Evolutionary conservation across 2,329 filamentous ascomycete species (phyloP).

Genomic region (Fusarium sarcochroum): DNA sequence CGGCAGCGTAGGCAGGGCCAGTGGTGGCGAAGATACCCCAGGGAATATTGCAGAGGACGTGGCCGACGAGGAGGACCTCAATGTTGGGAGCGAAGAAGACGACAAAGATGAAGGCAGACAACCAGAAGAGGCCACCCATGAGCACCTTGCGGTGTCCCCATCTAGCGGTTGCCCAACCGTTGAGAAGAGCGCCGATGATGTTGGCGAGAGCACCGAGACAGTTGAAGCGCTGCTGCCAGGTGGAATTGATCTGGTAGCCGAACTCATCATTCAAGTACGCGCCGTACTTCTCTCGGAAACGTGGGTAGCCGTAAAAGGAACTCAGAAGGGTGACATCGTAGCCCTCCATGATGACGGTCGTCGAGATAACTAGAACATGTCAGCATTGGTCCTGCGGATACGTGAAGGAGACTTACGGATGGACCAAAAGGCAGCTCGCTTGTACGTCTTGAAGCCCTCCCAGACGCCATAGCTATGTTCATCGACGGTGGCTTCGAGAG

Average conservation of each 20-base stretch:
- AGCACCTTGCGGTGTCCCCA: slow-evolving; percentile 62
- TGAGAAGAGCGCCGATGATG: slow-evolving; percentile 58
- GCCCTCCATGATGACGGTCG: slow-evolving; percentile 66
- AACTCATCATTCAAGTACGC: slow-evolving; percentile 51
- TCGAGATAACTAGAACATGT: slow-evolving; percentile 55
- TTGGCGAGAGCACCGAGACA: slow-evolving; percentile 53
- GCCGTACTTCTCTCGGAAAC: slow-evolving; percentile 59
- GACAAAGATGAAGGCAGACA: slow-evolving; percentile 63
- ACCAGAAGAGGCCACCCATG: slow-evolving; percentile 57
- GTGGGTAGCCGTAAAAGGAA: slow-evolving; percentile 62
- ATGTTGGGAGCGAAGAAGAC: slow-evolving; percentile 63
- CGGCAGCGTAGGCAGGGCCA: slow-evolving; percentile 60
- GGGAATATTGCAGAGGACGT: slow-evolving; percentile 62
- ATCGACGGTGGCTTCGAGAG: slow-evolving; percentile 53
- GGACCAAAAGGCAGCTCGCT: slow-evolving; percentile 58
- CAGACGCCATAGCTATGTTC: slow-evolving; percentile 55
- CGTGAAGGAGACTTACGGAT: slow-evolving; percentile 49
- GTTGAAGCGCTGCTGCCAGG: slow-evolving; percentile 67
- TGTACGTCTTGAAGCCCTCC: slow-evolving; percentile 58
- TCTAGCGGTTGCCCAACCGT: slow-evolving; percentile 58
- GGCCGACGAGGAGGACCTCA: slow-evolving; percentile 59
- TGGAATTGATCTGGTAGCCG: slow-evolving; percentile 62
- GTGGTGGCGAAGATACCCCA: slow-evolving; percentile 64
- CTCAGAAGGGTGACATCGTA: slow-evolving; percentile 64
- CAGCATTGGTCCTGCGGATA: neutral